Evolutionary conservation across 2,329 filamentous ascomycete genomes (phyloP), one percentile per base, ranked within the genome.

Genomic region (Colletotrichum sp.): DNA sequence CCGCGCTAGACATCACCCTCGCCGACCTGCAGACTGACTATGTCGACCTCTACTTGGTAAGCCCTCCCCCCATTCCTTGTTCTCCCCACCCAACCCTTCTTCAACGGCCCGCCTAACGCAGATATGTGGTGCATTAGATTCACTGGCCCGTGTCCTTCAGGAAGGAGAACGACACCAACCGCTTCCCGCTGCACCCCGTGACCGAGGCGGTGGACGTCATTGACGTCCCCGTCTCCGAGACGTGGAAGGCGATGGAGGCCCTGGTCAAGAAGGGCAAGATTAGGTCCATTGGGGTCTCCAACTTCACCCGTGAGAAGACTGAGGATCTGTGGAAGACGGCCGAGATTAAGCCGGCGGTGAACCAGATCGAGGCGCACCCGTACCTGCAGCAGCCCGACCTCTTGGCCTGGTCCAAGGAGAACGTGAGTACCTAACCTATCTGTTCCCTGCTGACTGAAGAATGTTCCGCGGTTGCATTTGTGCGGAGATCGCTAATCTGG

Each of bases 201-300:
- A 86, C 85, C 69, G 86, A 86, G 77, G 87, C 87, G 75, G 76
- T 88, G n/a, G 72, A 78, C 33, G 78, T 81, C 58, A 78, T 78
- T 12, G 77, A 82, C 24, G 77, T 81, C 11, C 77, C 79, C 77
- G 84, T 87, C 77, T 84, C 90, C 80, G 87, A 92, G 81, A 93
- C 91, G 24, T 91, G 90, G 90, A 84, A 86, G 54, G 89, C 89
- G 59, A 90, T 93, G 89, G 91, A 93, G 82, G 86, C 85, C 71
- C 82, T 92, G n/a, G 83, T 89, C 9, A 81, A 83, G 54, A 85
- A 86, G 54, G 88, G 88, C 75, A 91, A 91, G 81, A 85, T 87
- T 27, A 86, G 86, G 74, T 85, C 87, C 66, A 91, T 92, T 69
- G 90, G 90, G 29, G 87, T 92, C 43, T 89, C 87, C 75, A 92